Percentiles rank a stretch among this genome's conserved stretches.
Conservation (phyloP, 2,329 filamentous ascomycete species). For the Bimuria novae-zelandiae region DNA sequence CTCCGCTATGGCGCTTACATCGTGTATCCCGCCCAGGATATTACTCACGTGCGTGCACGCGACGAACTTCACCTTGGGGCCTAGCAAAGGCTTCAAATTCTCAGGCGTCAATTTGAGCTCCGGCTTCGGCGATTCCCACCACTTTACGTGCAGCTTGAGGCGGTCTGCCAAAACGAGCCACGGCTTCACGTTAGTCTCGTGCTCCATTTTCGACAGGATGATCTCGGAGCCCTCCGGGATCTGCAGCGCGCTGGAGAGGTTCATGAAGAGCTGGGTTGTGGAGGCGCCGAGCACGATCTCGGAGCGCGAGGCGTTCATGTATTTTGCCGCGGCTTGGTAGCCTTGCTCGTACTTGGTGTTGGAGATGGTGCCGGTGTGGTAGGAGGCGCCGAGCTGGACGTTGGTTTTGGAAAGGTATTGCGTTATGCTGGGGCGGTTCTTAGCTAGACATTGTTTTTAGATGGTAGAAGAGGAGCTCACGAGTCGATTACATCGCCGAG, state of each 20-base stretch:
- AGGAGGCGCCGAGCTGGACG: constrained; percentile 76
- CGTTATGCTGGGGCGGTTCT: constrained; percentile 52
- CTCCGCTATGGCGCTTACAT: constrained; percentile 61
- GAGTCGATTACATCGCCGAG: constrained; percentile 68
- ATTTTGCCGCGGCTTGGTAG: constrained; percentile 68
- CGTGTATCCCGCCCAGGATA: constrained; percentile 72
- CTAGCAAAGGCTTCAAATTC: constrained; percentile 64
- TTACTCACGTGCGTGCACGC: constrained; percentile 76
- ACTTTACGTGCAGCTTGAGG: constrained; percentile 66
- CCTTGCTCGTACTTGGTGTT: constrained; percentile 64
- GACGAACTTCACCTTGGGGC: constrained; percentile 69
- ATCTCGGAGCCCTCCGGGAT: constrained; percentile 62
- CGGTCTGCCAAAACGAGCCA: constrained; percentile 72
- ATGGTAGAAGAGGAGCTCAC: constrained; percentile 48
- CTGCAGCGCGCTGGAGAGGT: constrained; percentile 54
- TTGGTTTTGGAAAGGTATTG: constrained; percentile 71
- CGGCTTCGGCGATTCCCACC: constrained; percentile 61
- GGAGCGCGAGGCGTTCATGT: constrained; percentile 68
- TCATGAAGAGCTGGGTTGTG: constrained; percentile 77
- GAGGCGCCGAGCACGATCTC: constrained; percentile 76
- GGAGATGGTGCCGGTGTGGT: constrained; percentile 63
- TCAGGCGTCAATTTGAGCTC: constrained; percentile 65
- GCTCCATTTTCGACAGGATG: constrained; percentile 72
- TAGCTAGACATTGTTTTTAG: background rate
- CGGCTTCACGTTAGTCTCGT: constrained; percentile 76